phyloP scores from a whole-genome alignment of 331 rosid genomes.

The Acacia pycnantha region DNA sequence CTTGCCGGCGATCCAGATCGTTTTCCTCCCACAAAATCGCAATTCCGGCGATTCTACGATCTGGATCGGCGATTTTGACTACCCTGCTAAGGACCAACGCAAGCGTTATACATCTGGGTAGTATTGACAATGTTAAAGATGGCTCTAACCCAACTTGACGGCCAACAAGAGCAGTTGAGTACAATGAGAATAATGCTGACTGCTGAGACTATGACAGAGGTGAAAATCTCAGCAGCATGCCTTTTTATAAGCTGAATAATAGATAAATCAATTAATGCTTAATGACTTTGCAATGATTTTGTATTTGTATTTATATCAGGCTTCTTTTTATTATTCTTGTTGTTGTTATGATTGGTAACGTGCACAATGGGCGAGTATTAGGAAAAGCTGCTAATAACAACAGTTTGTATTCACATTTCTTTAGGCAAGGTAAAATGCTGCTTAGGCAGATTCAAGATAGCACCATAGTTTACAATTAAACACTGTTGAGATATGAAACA shows the following conservation, averaged over 20 bases:
- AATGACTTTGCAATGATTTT: too few relatives aligned
- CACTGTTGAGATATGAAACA: neutral
- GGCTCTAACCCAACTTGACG: slow-evolving; percentile 83
- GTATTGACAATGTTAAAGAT: slow-evolving; percentile 76
- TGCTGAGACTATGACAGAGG: slow-evolving; percentile 74
- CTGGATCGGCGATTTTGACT: too few relatives aligned
- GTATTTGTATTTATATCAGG: too few relatives aligned
- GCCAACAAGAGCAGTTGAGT: slow-evolving; percentile 90
- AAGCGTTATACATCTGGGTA: slow-evolving; percentile 87
- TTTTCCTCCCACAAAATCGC: too few relatives aligned
- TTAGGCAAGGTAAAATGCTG: neutral
- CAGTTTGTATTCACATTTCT: neutral
- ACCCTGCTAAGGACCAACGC: slow-evolving; percentile 96
- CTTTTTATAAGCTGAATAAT: too few relatives aligned
- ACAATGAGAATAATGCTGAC: slow-evolving; percentile 62
- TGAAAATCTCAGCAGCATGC: too few relatives aligned
- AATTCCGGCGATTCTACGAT: too few relatives aligned
- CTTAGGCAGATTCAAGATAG: neutral
- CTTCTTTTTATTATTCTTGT: too few relatives aligned
- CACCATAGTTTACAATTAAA: neutral
- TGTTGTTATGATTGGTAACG: too few relatives aligned
- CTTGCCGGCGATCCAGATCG: too few relatives aligned
- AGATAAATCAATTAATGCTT: too few relatives aligned
- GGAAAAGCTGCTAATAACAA: neutral
- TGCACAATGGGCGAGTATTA: too few relatives aligned